Base-by-base conservation (phyloP, 2,329 filamentous ascomycete genomes). In the Colletotrichum agaves region DNA sequence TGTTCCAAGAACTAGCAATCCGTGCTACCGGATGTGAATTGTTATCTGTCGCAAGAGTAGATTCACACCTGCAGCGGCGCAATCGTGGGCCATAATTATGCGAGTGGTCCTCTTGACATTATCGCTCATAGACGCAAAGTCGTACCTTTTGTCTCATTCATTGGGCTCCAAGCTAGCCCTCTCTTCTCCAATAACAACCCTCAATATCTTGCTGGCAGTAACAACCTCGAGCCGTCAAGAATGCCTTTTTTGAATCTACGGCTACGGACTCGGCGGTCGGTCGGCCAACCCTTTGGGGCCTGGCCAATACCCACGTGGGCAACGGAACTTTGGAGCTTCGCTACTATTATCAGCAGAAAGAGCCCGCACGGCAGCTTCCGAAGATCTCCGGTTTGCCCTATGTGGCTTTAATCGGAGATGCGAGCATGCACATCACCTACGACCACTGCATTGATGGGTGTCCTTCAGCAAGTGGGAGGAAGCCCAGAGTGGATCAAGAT, bases 381-480 rank as follows among this genome's bases (percentile, higher is more conserved):
- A 85, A 86, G 62, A 73, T 88, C 12, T 73, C 72, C 5, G 75
- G 77, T 17, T 78, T 86, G 8, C 83, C 82, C 0, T 79, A 83
- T 5, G 73, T 87, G 13, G 73, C 85, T 15, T 73, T 84, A 21
- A 85, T 83, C 0, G 77, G 78, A 12, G 83, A 87, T 71, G 82
- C 85, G 8, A 83, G 81, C 31, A 85, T 82, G 52, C 85, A 87
- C 74, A 78, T 79, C 13, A 77, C 79, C 19, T 87, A 87, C 71
- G 85, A 88, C 66, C 81, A 85, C 71, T 87, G 84, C 70, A 85
- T 82, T 2, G 80, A 84, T n/a, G 72, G 76, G 41, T 87, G 82
- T 70, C 71, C 71, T 87, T 68, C 70, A 75, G 69, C 85, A 87
- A 73, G 83, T 79, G 12, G 83, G 84, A 2, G 81, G 81, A 3